Evolutionary conservation across 352 stramenopile genomes (phyloP), one percentile per base, ranked within the genome.

Genomic region (Aphanomyces stellatus): DNA sequence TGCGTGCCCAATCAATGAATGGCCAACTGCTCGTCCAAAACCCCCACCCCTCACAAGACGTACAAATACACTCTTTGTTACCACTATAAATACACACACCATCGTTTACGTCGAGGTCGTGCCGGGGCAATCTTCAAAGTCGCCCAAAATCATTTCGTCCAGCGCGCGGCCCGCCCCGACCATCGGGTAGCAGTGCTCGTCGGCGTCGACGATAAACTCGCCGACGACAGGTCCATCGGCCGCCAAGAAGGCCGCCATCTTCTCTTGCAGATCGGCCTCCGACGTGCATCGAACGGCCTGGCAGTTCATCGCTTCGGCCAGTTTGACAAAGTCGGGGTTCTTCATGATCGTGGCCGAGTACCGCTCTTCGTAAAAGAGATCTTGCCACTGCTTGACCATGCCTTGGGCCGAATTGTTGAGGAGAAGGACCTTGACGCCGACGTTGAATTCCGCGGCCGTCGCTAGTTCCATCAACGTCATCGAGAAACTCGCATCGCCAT

Each of bases 311-410:
- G 92, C 74, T 65, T 96, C 82, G 3, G 95, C 95, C 64, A 98
- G 88, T 69, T 91, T 96, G 68, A 87, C 78, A 69, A 98, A 98
- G 71, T 98, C 85, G 7, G 95, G 95, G 77, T 97, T 98, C 69
- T 87, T 91, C 88, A 96, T 95, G 59, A 80, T 72, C 22, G 88
- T 96, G 28, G 76, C 77, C 59, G 89, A 95, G 76, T 97, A 97
- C 37, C 93, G 88, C 74, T 97, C 84, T 48, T 98, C 88, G 77
- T 98, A 97, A 73, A 98, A 98, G 65, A 98, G 80, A 65, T 96
- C 88, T 76, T 98, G 93, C 95, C 95, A 98, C 75, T 98, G 95
- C 81, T 98, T 97, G 59, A 98, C 95, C 95, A 98, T 98, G 73
- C 96, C 96, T 81, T 98, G 95, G 71, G 92, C 95, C 72, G 98